A percentile compares a stretch with the other conserved stretches of the same genome.
These are phyloP conservation scores for Nemania diffusa DNA, from an alignment of 2,329 filamentous ascomycete genomes.

Conservation along the genomic window DNA sequence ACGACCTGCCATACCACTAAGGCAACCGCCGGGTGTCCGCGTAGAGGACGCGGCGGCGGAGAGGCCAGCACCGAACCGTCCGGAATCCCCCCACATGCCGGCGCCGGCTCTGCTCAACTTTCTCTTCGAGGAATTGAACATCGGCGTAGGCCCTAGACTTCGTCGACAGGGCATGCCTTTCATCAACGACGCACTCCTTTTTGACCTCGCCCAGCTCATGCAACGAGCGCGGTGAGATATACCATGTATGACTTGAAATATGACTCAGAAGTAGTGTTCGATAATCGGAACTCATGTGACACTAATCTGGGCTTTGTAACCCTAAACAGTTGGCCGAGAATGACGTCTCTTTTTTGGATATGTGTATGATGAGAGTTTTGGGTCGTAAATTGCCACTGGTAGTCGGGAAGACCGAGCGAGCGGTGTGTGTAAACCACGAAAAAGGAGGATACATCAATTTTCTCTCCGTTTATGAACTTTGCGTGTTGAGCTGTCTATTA, in stretches of 20 bases:
- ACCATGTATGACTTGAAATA: neutral
- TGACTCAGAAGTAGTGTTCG: neutral
- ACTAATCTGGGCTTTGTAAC: neutral
- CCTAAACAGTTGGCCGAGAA: neutral
- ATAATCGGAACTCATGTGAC: neutral
- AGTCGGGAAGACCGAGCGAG: neutral
- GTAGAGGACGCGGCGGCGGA: neutral
- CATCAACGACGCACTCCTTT: constrained; percentile 7
- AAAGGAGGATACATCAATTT: neutral
- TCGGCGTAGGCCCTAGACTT: neutral
- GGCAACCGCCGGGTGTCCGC: neutral
- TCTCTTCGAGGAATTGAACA: neutral
- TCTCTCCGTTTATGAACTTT: neutral
- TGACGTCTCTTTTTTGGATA: neutral
- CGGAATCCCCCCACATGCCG: neutral
- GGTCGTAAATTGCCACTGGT: neutral
- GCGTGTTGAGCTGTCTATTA: neutral
- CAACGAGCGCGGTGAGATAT: neutral
- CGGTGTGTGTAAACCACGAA: neutral
- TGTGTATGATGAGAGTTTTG: neutral
- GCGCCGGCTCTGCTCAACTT: neutral
- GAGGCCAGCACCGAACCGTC: neutral
- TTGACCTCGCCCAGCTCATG: constrained; percentile 10
- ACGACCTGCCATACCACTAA: neutral
- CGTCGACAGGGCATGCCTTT: constrained; percentile 9